Evolutionary conservation across 805 yeast species (phyloP).

Genomic region (Blastobotrys parvus): DNA sequence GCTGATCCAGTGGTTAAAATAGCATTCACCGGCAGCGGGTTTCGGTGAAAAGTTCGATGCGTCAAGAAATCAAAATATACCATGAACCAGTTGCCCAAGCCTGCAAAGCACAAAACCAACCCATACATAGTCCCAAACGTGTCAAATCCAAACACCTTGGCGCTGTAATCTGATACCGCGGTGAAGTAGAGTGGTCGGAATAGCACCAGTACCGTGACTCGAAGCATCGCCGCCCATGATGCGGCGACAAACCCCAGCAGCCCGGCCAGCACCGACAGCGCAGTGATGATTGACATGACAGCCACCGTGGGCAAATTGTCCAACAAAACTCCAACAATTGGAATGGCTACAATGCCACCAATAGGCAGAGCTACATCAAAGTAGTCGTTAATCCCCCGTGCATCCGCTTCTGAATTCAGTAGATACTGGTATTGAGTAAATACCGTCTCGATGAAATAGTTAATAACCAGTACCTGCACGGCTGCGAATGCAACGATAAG

Average conservation of each 20-base stretch:
- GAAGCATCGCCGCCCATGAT: slow-evolving; percentile 48
- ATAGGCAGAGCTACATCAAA: slow-evolving; percentile 83
- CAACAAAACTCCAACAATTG: slow-evolving; percentile 71
- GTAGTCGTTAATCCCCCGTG: slow-evolving; percentile 54
- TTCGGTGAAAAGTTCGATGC: slow-evolving; percentile 55
- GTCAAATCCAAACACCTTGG: slow-evolving; percentile 86
- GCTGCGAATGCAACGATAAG: slow-evolving; percentile 73
- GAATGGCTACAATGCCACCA: slow-evolving; percentile 83
- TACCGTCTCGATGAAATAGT: slow-evolving; percentile 87
- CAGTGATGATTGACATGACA: slow-evolving; percentile 44
- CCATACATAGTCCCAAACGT: slow-evolving; percentile 93
- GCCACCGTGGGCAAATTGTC: slow-evolving; percentile 63
- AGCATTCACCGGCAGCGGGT: slow-evolving; percentile 73
- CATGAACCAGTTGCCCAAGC: slow-evolving; percentile 69
- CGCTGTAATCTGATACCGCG: slow-evolving; percentile 82
- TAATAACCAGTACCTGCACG: slow-evolving; percentile 83
- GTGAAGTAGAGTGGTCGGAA: slow-evolving; percentile 92
- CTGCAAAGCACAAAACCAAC: slow-evolving; percentile 70
- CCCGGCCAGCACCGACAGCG: slow-evolving; percentile 57
- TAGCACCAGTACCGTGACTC: slow-evolving; percentile 63
- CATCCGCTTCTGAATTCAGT: slow-evolving; percentile 43
- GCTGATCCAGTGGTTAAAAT: slow-evolving; percentile 41
- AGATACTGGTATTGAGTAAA: slow-evolving; percentile 73
- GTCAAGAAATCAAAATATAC: slow-evolving; percentile 62
- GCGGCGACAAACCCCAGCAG: slow-evolving; percentile 54